Evolutionary conservation across 495 filamentous ascomycete species (phyloP), one percentile per base, ranked within the genome.

Genomic region (Darksidea phi): DNA sequence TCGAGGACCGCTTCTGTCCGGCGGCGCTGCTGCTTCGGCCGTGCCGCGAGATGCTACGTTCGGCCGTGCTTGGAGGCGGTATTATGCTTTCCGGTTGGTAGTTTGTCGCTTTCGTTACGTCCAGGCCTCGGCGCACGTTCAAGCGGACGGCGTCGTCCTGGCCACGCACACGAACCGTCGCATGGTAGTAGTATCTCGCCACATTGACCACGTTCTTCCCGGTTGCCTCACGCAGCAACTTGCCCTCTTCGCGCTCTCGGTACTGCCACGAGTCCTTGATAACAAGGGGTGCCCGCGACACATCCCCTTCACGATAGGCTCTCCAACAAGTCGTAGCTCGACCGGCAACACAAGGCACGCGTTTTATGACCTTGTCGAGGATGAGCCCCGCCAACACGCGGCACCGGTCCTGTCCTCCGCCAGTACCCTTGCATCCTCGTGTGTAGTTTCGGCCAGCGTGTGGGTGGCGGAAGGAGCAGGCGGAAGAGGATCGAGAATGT

Each of bases 291-390:
- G 28, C 3, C 10, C 28, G 46, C 65, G 64, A 70, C 10, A 67
- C 20, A 49, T 79, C 48, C 43, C 60, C 69, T 63, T 78, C 67
- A 34, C 67, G 67, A 65, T 80, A 53, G 43, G 71, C 78, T 68
- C 73, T 77, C 75, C 71, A 80, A 49, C 73, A 80, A 28, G 71
- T 79, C 23, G 76, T 79, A 3, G 73, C 77, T 41, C 75, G 68
- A 54, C 79, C 75, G 47, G 72, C 72, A 8, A 80, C 64, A 69
- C 63, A 73, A 36, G 63, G 34, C 37, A 60, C 60, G 2, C 71
- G 72, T 48, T 69, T 70, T 43, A 83, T 79, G 20, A 74, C 28
- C 45, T 63, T 32, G 18, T 63, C 42, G 15, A 63, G 49, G 32
- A 63, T 45, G 26, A 63, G 59, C n/a, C n/a, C n/a, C n/a, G n/a